phyloP scores from a whole-genome alignment of 2,329 filamentous ascomycete species.

The Aspergillus eucalypticola region DNA sequence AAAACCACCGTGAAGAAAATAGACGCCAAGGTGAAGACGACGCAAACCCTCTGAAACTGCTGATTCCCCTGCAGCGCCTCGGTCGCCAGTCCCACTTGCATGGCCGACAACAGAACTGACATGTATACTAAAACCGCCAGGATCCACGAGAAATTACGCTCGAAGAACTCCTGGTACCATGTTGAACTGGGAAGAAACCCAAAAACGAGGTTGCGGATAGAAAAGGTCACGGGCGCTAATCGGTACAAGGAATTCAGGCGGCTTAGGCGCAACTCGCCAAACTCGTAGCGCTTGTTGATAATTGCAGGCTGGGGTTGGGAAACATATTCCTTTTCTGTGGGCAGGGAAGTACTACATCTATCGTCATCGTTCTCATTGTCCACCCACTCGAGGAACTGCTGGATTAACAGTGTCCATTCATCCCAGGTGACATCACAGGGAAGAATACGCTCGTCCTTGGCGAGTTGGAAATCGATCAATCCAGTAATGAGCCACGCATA shows the following conservation, averaged over 20 bases:
- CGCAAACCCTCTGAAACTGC: neutral
- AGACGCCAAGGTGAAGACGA: neutral
- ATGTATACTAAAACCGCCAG: conserved; percentile 46
- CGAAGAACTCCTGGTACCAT: conserved; percentile 46
- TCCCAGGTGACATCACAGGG: conserved; percentile 40
- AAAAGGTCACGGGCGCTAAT: conserved; percentile 25
- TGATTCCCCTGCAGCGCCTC: neutral
- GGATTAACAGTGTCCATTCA: conserved; percentile 40
- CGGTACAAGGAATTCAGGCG: conserved; percentile 49
- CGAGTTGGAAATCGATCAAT: conserved; percentile 43
- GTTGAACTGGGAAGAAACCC: conserved; percentile 23
- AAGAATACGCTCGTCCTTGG: conserved; percentile 32
- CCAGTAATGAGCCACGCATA: conserved; percentile 45
- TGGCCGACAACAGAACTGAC: conserved; percentile 50
- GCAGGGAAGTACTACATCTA: too few species aligned
- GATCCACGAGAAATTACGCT: conserved; percentile 47
- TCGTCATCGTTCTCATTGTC: conserved; percentile 4
- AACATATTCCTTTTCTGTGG: too few species aligned
- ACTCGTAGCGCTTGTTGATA: conserved; percentile 37
- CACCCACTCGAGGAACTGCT: conserved; percentile 30
- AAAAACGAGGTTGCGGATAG: conserved; percentile 28
- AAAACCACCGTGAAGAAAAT: neutral
- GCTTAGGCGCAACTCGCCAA: conserved; percentile 48
- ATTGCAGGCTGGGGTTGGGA: too few species aligned
- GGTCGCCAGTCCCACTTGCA: conserved; percentile 44